Evolutionary conservation across 345 rosid species (phyloP), one percentile per base, ranked within the genome.

Genomic region (Dipteronia sinensis): DNA sequence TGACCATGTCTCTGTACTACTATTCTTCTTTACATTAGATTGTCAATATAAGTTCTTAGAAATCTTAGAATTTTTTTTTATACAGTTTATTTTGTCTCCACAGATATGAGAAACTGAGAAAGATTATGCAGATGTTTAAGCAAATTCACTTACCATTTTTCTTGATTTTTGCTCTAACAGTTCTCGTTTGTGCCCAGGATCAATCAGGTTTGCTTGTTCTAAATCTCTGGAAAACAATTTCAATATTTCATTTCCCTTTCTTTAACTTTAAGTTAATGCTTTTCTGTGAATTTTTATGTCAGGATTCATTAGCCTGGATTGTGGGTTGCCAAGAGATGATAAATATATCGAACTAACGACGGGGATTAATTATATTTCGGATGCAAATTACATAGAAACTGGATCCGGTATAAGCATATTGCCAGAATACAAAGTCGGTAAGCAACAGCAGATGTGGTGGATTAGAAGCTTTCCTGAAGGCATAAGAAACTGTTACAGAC

Each of bases 291-390:
- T 59, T 59, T 59, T 59, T 9, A 2, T 20, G 3, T 69, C 85
- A 82, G 89, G 87, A 58, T 86, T 86, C 68, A 77, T 86, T 51
- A 86, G 88, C 85, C 75, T 83, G 4, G 89, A 86, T 34, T 86
- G 87, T 75, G 89, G 89, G 16, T 17, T 25, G 65, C 80, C 80
- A 0, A 58, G 64, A 2, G 77, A 59, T 71, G 74, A 78, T n/a
- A 75, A 76, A 61, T 86, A 83, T 22, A 78, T 46, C 1, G 82
- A 59, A n/a, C 1, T 0, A 15, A 9, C 64, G 3, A 59, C 64
- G 9, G 13, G 13, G 22, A 59, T 59, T 20, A 22, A 20, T 0
- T 59, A 59, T 22, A 20, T 20, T 59, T 59, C 64, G 3, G 64
- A 59, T 59, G 64, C 64, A 59, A 22, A 59, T 7, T 59, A 15